Evolutionary conservation across 345 rosid species (phyloP).

Genomic region (Nasturtium officinale): DNA sequence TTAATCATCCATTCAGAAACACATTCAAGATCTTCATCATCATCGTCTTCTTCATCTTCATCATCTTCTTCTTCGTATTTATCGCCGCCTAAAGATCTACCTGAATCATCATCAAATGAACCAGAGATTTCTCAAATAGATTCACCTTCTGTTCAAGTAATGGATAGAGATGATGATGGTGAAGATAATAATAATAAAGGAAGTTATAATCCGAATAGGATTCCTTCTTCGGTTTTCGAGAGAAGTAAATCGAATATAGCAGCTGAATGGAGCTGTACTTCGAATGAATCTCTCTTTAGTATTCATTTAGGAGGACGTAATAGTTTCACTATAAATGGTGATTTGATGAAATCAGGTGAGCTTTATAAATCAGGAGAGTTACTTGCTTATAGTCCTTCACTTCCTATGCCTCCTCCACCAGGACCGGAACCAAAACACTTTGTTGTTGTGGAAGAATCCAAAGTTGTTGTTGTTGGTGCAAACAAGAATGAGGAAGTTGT

Average conservation of each 20-base stretch:
- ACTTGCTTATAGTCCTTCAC: slow-evolving; percentile 42
- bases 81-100: slow-evolving; percentile 50
- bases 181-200: slow-evolving; percentile 10
- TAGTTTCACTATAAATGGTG: slow-evolving; percentile 49
- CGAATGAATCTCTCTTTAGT: slow-evolving; percentile 75
- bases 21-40: slow-evolving; percentile 20
- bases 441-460: neutral
- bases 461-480: slow-evolving; percentile 18
- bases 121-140: slow-evolving; percentile 37
- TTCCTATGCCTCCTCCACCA: slow-evolving; percentile 44
- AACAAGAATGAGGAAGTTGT: slow-evolving; percentile 4
- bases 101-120: slow-evolving; percentile 29
- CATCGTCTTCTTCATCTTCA: slow-evolving; percentile 38
- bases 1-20: slow-evolving; percentile 22
- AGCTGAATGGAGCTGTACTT: slow-evolving; percentile 67
- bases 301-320: slow-evolving; percentile 63
- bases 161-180: slow-evolving; percentile 51
- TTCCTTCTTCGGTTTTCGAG: slow-evolving; percentile 61
- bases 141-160: slow-evolving; percentile 74
- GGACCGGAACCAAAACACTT: slow-evolving; percentile 11
- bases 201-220: slow-evolving; percentile 54
- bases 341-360: slow-evolving; percentile 46
- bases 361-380: slow-evolving; percentile 48
- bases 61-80: slow-evolving; percentile 41
- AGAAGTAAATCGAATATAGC: slow-evolving; percentile 46